Evolutionary conservation across 176 grass and related monocot genomes (phyloP).

Genomic region (Triticum urartu): DNA sequence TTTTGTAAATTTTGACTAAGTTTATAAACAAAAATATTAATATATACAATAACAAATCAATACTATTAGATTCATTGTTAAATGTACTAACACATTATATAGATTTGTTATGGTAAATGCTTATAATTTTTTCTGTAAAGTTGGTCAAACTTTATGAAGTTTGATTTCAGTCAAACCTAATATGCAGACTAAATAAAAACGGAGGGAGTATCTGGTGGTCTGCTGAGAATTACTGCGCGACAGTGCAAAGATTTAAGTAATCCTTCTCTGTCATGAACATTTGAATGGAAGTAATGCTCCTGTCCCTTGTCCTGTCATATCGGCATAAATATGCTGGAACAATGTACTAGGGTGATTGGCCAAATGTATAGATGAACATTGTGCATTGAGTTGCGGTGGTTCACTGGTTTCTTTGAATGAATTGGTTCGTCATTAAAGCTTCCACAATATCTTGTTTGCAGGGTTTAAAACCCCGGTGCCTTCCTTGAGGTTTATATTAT

Average conservation of each 20-base stretch:
- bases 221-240: constrained; percentile 6
- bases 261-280: neutral
- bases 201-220: neutral
- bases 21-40: too few relatives aligned
- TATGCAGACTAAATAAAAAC: too few relatives aligned
- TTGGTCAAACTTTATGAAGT: too few relatives aligned
- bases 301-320: constrained; percentile 30
- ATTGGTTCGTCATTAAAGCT: too few relatives aligned
- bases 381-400: neutral
- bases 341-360: neutral
- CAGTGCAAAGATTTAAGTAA: constrained; percentile 1
- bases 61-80: too few relatives aligned
- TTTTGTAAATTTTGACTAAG: too few relatives aligned
- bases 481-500: neutral
- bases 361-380: neutral
- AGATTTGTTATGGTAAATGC: too few relatives aligned
- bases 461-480: neutral
- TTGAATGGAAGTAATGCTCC: constrained; percentile 32
- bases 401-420: neutral
- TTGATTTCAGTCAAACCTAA: too few relatives aligned
- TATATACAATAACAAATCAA: too few relatives aligned
- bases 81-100: too few relatives aligned
- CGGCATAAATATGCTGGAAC: constrained; percentile 12
- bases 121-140: too few relatives aligned
- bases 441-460: neutral